Evolutionary conservation across 2,329 filamentous ascomycete genomes (phyloP).

Genomic region (Aspergillus sp.): DNA sequence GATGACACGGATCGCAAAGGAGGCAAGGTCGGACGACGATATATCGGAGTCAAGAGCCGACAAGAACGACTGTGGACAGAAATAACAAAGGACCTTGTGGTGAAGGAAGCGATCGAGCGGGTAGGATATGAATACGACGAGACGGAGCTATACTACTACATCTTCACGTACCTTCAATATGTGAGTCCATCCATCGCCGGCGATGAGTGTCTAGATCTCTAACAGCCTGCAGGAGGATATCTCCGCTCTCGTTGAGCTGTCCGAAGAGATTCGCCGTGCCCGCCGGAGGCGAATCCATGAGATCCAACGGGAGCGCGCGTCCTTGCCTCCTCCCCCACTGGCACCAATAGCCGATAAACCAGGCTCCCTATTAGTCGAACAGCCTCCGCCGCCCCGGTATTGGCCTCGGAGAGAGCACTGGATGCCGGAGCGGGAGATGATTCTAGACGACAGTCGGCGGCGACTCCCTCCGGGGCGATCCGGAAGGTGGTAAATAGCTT

Average conservation of each 20-base stretch:
- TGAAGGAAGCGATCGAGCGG: conserved; percentile 79
- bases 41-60: conserved; percentile 31
- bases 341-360: background rate
- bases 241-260: conserved; percentile 73
- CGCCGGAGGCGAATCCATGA: conserved; percentile 56
- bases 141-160: conserved; percentile 83
- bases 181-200: conserved; percentile 52
- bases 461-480: conserved; percentile 3
- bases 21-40: conserved; percentile 41
- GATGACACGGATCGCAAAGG: conserved; percentile 47
- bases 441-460: conserved; percentile 14
- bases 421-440: conserved; percentile 22
- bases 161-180: conserved; percentile 84
- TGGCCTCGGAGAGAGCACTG: conserved; percentile 15
- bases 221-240: conserved; percentile 68
- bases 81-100: conserved; percentile 87
- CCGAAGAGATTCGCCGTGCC: conserved; percentile 72
- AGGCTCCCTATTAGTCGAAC: conserved; percentile 11
- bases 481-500: conserved; percentile 9
- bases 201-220: no score
- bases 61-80: conserved; percentile 83
- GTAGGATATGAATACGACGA: conserved; percentile 87
- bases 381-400: conserved; percentile 13
- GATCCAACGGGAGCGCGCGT: conserved; percentile 46
- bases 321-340: conserved; percentile 11